A percentile compares a stretch with the other conserved stretches of the same genome.
Evolutionary conservation across 768 basidiomycete species (phyloP).

Genomic region (Tulasnella sp.): DNA sequence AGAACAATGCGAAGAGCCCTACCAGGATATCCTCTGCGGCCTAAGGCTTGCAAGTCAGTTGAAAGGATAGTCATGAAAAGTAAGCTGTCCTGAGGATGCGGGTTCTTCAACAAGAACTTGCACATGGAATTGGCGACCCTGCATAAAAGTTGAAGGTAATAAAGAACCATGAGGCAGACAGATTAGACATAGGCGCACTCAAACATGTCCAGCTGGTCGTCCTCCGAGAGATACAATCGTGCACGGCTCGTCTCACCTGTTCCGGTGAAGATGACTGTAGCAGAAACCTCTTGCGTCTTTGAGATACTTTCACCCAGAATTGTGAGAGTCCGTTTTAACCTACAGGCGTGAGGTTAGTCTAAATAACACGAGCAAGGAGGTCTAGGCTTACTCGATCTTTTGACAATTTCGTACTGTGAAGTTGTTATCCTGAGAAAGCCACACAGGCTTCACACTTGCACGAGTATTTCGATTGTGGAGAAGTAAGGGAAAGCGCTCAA

Average conservation of each 20-base stretch:
- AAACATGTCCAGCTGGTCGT: constrained; percentile 73
- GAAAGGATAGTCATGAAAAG: constrained; percentile 89
- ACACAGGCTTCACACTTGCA: constrained; percentile 22
- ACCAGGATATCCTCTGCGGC: constrained; percentile 80
- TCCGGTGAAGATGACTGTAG: constrained; percentile 39
- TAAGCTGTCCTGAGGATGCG: constrained; percentile 75
- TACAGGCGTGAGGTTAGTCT: too few species aligned
- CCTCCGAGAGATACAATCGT: constrained; percentile 63
- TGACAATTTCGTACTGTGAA: constrained; percentile 25
- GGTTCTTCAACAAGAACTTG: constrained; percentile 59
- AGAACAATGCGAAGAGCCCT: not conserved
- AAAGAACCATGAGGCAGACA: not conserved
- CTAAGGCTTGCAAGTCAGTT: constrained; percentile 70
- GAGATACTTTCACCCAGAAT: constrained; percentile 38
- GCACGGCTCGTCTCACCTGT: constrained; percentile 41
- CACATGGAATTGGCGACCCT: constrained; percentile 81
- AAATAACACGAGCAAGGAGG: too few species aligned
- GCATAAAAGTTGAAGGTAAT: constrained; percentile 2
- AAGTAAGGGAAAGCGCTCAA: constrained; percentile 82
- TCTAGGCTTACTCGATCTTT: too few species aligned
- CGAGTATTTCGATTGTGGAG: constrained; percentile 62
- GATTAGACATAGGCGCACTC: constrained; percentile 47
- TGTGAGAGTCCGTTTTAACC: constrained; percentile 47
- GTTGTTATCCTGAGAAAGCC: constrained; percentile 25
- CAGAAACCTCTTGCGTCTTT: constrained; percentile 57